These are phyloP conservation scores for Pythium volutum DNA, from an alignment of 352 stramenopile genomes.

Conservation along the genomic window DNA sequence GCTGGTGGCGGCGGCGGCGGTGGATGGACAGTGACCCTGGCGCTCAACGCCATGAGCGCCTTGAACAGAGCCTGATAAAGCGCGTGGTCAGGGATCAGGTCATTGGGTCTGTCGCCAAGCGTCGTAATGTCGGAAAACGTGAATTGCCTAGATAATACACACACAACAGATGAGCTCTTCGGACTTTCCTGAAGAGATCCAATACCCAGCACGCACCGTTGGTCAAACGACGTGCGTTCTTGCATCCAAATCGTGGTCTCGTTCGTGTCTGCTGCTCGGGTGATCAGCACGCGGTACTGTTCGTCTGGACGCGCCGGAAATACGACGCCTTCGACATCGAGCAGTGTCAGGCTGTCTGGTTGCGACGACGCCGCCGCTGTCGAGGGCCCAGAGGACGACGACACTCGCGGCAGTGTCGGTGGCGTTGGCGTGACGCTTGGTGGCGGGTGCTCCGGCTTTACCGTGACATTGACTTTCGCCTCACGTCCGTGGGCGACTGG, in stretches of 20 bases:
- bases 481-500: neutral
- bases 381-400: conserved; percentile 3
- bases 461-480: neutral
- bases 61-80: neutral
- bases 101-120: neutral
- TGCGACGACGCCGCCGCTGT: conserved; percentile 5
- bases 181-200: too few relatives aligned
- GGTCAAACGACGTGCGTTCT: neutral
- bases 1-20: neutral
- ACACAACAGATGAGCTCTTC: neutral
- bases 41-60: neutral
- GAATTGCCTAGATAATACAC: neutral
- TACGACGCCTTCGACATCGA: conserved; percentile 2
- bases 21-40: neutral
- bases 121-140: conserved; percentile 6
- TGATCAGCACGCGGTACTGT: conserved; percentile 7
- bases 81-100: neutral
- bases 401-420: neutral
- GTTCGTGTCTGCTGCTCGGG: neutral
- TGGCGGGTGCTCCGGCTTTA: conserved; percentile 1
- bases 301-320: conserved; percentile 7
- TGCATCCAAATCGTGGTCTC: conserved; percentile 16
- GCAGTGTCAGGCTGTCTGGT: neutral
- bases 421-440: neutral
- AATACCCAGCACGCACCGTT: conserved; percentile 2